Conservation (phyloP, 2,329 filamentous ascomycete genomes). For the Verticillium isaacii region DNA sequence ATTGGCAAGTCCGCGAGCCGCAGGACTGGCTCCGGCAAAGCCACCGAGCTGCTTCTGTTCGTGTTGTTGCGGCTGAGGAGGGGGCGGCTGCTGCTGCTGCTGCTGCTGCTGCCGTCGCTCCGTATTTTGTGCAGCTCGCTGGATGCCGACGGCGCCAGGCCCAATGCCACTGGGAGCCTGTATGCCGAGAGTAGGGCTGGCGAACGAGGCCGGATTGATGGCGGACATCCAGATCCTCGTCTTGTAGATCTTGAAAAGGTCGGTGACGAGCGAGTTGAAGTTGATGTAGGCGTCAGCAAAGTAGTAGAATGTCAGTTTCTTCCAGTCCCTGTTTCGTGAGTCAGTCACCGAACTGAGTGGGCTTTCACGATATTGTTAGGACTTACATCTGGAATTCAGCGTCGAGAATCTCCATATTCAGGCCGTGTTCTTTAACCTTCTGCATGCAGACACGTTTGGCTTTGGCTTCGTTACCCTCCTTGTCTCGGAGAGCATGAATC, state of each 20-base stretch:
- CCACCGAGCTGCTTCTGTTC: constrained; percentile 24
- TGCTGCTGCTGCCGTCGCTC: constrained; percentile 37
- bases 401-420: constrained; percentile 98
- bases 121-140: constrained; percentile 33
- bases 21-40: constrained; percentile 31
- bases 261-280: constrained; percentile 95
- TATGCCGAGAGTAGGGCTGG: constrained; percentile 68
- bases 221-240: constrained; percentile 99
- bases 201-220: constrained; percentile 95
- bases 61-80: constrained; percentile 19
- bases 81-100: not conserved
- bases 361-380: not conserved
- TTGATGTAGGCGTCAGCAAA: constrained; percentile 98
- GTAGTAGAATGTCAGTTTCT: constrained; percentile 98
- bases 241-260: constrained; percentile 99
- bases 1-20: constrained; percentile 35
- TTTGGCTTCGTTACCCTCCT: constrained; percentile 96
- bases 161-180: constrained; percentile 65
- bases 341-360: not conserved
- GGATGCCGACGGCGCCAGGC: constrained; percentile 59
- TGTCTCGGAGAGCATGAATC: constrained; percentile 82
- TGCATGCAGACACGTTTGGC: constrained; percentile 95
- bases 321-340: constrained; percentile 71
- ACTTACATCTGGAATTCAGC: constrained; percentile 97
- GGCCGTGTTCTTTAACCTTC: constrained; percentile 88